Percentiles rank a stretch among this genome's conserved stretches.
These are phyloP conservation scores for Gossypium schwendimanii DNA, from an alignment of 441 rosid genomes.

Conservation along the genomic window DNA sequence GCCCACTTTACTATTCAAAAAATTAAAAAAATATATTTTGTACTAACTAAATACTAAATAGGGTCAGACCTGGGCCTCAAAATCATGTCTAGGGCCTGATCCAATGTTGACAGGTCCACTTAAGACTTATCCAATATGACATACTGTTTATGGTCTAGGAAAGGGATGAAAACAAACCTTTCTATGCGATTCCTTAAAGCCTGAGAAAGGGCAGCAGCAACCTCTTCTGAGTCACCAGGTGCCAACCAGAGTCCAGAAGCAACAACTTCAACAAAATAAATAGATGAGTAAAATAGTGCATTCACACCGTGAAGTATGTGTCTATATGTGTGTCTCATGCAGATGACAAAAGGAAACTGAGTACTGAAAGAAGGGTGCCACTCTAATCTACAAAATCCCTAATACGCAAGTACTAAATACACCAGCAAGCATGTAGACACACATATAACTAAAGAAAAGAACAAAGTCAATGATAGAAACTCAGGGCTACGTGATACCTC, in stretches of 20 bases:
- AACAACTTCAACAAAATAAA: slow-evolving; percentile 50
- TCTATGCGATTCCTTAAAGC: slow-evolving; percentile 85
- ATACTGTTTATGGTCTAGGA: slow-evolving; percentile 13
- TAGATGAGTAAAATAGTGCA: slow-evolving; percentile 9
- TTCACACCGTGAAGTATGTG: slow-evolving; percentile 8
- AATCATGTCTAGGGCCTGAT: neutral
- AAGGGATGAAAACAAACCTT: slow-evolving; percentile 47
- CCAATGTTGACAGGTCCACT: neutral
- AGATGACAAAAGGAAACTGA: neutral
- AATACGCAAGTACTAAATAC: neutral
- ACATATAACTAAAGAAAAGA: neutral
- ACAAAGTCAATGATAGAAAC: neutral
- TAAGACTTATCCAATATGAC: slow-evolving; percentile 8
- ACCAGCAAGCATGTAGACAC: neutral
- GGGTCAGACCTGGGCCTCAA: neutral
- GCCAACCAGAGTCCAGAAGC: slow-evolving; percentile 97
- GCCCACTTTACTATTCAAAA: neutral
- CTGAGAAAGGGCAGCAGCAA: slow-evolving; percentile 90
- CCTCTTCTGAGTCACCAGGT: slow-evolving; percentile 99
- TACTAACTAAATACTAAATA: neutral
- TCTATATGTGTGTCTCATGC: neutral
- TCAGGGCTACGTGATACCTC: slow-evolving; percentile 42
- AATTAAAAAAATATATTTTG: neutral
- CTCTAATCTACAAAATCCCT: neutral
- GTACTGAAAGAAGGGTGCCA: slow-evolving; percentile 4